Evolutionary conservation across 768 basidiomycete species (phyloP).

Genomic region (Tulasnella sp.): DNA sequence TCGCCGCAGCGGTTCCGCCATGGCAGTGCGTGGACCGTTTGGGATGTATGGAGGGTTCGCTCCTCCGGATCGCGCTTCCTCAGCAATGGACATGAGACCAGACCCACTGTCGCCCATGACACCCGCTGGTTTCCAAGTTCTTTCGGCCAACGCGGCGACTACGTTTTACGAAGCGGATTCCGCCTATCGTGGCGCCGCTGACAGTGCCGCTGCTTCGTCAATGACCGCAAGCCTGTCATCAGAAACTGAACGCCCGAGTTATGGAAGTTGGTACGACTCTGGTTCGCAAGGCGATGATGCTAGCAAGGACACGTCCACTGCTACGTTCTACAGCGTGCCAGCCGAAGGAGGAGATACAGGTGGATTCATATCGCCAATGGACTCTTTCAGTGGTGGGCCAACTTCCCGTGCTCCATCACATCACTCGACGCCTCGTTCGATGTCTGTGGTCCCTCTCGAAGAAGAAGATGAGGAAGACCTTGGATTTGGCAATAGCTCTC

Average conservation of each 20-base stretch:
- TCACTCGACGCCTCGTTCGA: slow-evolving; percentile 17
- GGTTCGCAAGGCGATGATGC: slow-evolving; percentile 37
- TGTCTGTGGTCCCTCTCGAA: slow-evolving; percentile 28
- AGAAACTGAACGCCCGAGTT: background rate
- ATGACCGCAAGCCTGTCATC: background rate
- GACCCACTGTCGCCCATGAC: slow-evolving; percentile 41
- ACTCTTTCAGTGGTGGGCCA: slow-evolving; percentile 45
- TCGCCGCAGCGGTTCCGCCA: slow-evolving; percentile 59
- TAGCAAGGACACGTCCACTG: slow-evolving; percentile 58
- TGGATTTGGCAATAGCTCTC: slow-evolving; percentile 76
- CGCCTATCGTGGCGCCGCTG: background rate
- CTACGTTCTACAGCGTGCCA: slow-evolving; percentile 49
- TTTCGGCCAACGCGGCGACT: slow-evolving; percentile 51
- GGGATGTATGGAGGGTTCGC: slow-evolving; percentile 37
- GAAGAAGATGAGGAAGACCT: slow-evolving; percentile 78
- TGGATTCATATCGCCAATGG: slow-evolving; percentile 83
- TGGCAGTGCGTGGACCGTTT: slow-evolving; percentile 49
- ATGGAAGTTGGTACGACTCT: slow-evolving; percentile 59
- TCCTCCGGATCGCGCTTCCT: slow-evolving; percentile 63
- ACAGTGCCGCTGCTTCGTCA: background rate
- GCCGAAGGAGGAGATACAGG: slow-evolving; percentile 44
- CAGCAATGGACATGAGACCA: slow-evolving; percentile 66
- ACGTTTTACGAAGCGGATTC: slow-evolving; percentile 39
- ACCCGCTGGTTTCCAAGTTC: slow-evolving; percentile 44
- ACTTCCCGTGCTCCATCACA: slow-evolving; percentile 26